Conservation (phyloP, 371 early-diverging fungal species). For the Lichtheimia corymbifera region DNA sequence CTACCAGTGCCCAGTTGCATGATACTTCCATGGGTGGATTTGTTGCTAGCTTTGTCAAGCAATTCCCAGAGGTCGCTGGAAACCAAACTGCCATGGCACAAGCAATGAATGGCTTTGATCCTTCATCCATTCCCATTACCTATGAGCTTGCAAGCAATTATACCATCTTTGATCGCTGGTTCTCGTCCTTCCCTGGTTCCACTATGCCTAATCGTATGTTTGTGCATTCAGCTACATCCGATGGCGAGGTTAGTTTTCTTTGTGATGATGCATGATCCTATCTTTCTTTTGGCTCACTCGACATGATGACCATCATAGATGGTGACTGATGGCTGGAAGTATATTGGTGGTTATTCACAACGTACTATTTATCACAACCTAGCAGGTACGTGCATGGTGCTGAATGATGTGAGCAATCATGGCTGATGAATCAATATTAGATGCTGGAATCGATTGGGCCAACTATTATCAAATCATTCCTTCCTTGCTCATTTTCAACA, state of each 20-base stretch:
- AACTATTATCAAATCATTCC: constrained; percentile 28
- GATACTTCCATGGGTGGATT: constrained; percentile 31
- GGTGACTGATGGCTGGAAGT: constrained; percentile 15
- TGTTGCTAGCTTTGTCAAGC: constrained; percentile 20
- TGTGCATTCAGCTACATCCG: constrained; percentile 27
- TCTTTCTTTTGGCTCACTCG: too few species aligned
- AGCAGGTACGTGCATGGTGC: constrained; percentile 11
- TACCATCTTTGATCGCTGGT: constrained; percentile 27
- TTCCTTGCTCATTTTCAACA: constrained; percentile 18
- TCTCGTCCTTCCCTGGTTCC: constrained; percentile 31
- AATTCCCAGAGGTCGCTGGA: constrained; percentile 12
- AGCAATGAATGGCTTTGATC: constrained; percentile 29
- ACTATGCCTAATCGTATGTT: constrained; percentile 39
- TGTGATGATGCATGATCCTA: too few species aligned
- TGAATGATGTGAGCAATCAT: not conserved
- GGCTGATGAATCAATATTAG: not conserved
- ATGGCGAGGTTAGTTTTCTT: constrained; percentile 16
- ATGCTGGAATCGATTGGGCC: constrained; percentile 12
- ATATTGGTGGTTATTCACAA: constrained; percentile 29
- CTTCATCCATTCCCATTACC: constrained; percentile 26
- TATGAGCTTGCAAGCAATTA: constrained; percentile 32
- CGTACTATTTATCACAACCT: constrained; percentile 32
- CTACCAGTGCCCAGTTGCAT: constrained; percentile 9
- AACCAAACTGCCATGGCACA: constrained; percentile 22
- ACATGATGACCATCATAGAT: not conserved